Conservation (phyloP, 306 rosid genomes). For the Lagenaria siceraria region DNA sequence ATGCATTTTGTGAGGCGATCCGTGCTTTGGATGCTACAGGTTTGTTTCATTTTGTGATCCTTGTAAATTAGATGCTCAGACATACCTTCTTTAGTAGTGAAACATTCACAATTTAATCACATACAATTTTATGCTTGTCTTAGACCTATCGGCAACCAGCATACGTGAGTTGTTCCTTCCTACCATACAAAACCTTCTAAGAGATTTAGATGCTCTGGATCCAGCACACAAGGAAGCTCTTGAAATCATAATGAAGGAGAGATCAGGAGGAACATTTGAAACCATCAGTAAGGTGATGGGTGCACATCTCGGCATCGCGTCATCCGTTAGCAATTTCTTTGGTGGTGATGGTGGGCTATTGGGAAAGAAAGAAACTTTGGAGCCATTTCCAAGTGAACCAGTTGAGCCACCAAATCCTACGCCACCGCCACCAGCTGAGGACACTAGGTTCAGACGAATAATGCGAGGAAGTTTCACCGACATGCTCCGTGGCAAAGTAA, state of each 20-base stretch:
- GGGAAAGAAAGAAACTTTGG: conserved; percentile 62
- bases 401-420: conserved; percentile 31
- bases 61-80: neutral
- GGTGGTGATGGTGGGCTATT: conserved; percentile 81
- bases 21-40: conserved; percentile 98
- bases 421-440: conserved; percentile 34
- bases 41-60: conserved; percentile 7
- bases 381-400: conserved; percentile 24
- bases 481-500: conserved; percentile 74
- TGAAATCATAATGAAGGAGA: conserved; percentile 87
- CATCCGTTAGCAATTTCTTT: conserved; percentile 72
- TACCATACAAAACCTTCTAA: conserved; percentile 67
- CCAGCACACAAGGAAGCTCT: conserved; percentile 99
- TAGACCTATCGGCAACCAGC: conserved; percentile 65
- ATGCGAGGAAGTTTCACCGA: conserved; percentile 88
- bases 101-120: conserved; percentile 10
- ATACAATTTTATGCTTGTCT: conserved; percentile 12
- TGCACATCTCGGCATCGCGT: conserved; percentile 74
- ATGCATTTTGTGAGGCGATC: conserved; percentile 93
- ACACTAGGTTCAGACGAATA: conserved; percentile 81
- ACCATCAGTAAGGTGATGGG: conserved; percentile 89
- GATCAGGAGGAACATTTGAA: conserved; percentile 90
- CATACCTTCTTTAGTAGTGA: neutral
- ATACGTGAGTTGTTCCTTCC: conserved; percentile 75
- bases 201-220: conserved; percentile 69